These are phyloP conservation scores for Rhizopus delemar DNA, from an alignment of 371 early-diverging fungal species.

Conservation along the genomic window DNA sequence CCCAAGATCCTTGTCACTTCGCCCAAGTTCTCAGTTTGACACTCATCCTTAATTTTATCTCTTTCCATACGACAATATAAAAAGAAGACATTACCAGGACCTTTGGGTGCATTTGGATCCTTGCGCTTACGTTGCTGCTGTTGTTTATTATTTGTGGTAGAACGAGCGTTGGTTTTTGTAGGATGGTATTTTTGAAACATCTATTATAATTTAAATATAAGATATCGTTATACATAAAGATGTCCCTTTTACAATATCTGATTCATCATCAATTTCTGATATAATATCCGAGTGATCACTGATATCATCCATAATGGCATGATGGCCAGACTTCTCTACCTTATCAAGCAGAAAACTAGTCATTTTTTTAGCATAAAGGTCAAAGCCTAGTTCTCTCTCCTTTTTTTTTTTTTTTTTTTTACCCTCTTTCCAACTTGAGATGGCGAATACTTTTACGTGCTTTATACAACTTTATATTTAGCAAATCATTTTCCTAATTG, in stretches of 20 bases:
- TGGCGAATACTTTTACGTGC: constrained; percentile 52
- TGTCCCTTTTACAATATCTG: constrained; percentile 15
- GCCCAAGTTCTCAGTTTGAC: constrained; percentile 52
- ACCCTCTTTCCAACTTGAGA: constrained; percentile 52
- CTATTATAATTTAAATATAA: constrained; percentile 2
- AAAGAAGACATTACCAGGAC: constrained; percentile 70
- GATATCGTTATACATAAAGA: not conserved
- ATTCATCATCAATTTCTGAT: constrained; percentile 34
- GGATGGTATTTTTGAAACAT: constrained; percentile 6
- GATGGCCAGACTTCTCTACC: constrained; percentile 32
- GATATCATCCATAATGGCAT: constrained; percentile 18
- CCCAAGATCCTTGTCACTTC: constrained; percentile 56
- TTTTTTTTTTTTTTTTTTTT: constrained; percentile 7
- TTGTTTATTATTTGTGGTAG: constrained; percentile 5
- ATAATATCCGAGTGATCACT: constrained; percentile 33
- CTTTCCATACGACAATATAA: constrained; percentile 61
- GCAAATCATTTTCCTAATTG: constrained; percentile 48
- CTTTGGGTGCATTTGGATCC: constrained; percentile 71
- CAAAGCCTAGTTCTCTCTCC: not conserved
- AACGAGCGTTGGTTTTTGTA: not conserved
- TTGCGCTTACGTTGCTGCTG: constrained; percentile 34
- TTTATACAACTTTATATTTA: constrained; percentile 45
- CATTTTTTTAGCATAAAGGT: not conserved
- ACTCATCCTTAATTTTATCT: constrained; percentile 59
- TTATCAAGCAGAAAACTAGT: constrained; percentile 24